Evolutionary conservation across 1,139 yeast genomes (phyloP).

Genomic region (Insectozyma bohioensis): DNA sequence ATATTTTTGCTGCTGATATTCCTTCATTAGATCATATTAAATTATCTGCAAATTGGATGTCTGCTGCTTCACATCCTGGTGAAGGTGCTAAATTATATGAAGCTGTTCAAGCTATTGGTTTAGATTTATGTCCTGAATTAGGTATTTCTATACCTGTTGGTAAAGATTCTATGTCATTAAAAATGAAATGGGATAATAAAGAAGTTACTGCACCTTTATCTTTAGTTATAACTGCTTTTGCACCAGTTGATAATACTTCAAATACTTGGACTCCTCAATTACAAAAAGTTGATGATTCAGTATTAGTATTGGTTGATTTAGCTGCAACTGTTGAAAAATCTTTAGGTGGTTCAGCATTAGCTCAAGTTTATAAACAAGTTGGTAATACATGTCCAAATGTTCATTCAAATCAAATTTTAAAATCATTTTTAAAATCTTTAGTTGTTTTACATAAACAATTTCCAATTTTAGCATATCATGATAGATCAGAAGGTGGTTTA

Average conservation of each 20-base stretch:
- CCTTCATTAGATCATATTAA: constrained; percentile 73
- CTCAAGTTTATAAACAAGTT: constrained; percentile 87
- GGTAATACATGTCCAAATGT: constrained; percentile 87
- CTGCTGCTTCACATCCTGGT: constrained; percentile 93
- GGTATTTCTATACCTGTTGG: constrained; percentile 97
- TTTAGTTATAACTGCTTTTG: constrained; percentile 89
- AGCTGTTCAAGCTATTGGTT: constrained; percentile 95
- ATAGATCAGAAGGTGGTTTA: constrained; percentile 96
- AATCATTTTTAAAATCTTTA: constrained; percentile 67
- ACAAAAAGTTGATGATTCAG: constrained; percentile 46
- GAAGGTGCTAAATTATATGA: constrained; percentile 95
- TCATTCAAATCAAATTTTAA: constrained; percentile 62
- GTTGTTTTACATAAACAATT: constrained; percentile 67
- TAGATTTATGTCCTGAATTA: constrained; percentile 90
- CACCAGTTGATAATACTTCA: constrained; percentile 80
- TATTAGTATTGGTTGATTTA: constrained; percentile 78
- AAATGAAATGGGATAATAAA: constrained; percentile 94
- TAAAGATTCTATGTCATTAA: constrained; percentile 99
- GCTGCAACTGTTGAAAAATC: constrained; percentile 59
- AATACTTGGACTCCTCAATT: constrained; percentile 96
- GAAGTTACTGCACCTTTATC: constrained; percentile 96
- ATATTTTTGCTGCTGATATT: constrained; percentile 88
- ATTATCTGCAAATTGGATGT: constrained; percentile 99
- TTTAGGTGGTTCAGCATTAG: constrained; percentile 92
- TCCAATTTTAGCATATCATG: constrained; percentile 88